Conservation (phyloP, 768 basidiomycete genomes). For the Trametes maxima region DNA sequence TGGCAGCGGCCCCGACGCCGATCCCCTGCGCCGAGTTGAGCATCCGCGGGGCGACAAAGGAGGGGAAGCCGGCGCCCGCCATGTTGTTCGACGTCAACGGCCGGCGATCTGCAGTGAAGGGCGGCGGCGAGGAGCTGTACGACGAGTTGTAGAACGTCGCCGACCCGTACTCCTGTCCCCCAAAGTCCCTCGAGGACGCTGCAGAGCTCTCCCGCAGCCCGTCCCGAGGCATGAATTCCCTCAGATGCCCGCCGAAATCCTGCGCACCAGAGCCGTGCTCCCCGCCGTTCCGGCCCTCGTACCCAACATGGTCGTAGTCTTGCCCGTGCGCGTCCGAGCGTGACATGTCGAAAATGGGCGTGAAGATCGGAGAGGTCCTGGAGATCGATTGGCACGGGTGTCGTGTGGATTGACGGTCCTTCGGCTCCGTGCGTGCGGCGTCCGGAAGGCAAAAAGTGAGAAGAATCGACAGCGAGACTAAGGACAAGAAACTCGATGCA, state of each 20-base stretch:
- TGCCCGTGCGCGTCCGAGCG: constrained; percentile 31
- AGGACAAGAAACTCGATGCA: constrained; percentile 24
- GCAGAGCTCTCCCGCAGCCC: constrained; percentile 18
- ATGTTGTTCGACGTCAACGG: constrained; percentile 19
- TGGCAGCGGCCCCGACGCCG: constrained; percentile 19
- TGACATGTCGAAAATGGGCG: constrained; percentile 29
- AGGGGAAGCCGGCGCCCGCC: constrained; percentile 25
- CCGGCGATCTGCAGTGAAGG: constrained; percentile 26
- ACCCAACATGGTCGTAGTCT: constrained; percentile 27
- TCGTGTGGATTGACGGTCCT: constrained; percentile 11
- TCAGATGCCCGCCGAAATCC: constrained; percentile 19
- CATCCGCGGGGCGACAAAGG: constrained; percentile 29
- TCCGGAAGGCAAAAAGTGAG: constrained; percentile 19
- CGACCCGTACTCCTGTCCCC: constrained; percentile 17
- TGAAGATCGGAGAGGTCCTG: constrained; percentile 26
- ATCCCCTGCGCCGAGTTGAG: constrained; percentile 23
- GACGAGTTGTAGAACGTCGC: constrained; percentile 21
- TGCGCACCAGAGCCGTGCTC: constrained; percentile 11
- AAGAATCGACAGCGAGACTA: constrained; percentile 30
- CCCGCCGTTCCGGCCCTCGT: constrained; percentile 25
- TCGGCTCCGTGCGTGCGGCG: constrained; percentile 14
- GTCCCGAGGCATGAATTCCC: constrained; percentile 22
- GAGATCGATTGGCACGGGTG: constrained; percentile 25
- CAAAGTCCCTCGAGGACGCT: constrained; percentile 18
- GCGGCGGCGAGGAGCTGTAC: constrained; percentile 28